Percentiles rank a stretch among this genome's conserved stretches.
phyloP scores from a whole-genome alignment of 2,329 filamentous ascomycete species.

The Fusarium burgessii region DNA sequence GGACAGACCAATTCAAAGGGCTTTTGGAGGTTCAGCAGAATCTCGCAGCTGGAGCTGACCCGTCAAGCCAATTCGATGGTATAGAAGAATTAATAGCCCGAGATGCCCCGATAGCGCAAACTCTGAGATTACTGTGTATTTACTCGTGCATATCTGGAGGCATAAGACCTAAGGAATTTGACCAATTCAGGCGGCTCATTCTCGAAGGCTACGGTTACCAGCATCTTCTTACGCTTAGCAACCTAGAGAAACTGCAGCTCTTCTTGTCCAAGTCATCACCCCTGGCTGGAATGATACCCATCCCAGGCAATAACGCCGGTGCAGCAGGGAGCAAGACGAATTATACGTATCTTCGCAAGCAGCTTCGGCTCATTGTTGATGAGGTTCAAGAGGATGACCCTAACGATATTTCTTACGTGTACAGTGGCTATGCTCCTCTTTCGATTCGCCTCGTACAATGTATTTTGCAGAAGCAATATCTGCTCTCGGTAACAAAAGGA shows the following conservation, averaged over 20 bases:
- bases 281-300: conserved; percentile 83
- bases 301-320: conserved; percentile 67
- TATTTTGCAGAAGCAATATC: conserved; percentile 88
- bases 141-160: conserved; percentile 93
- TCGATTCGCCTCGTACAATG: conserved; percentile 93
- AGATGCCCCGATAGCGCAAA: conserved; percentile 81
- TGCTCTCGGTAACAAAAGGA: conserved; percentile 77
- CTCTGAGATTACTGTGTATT: conserved; percentile 87
- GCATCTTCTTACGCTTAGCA: conserved; percentile 88
- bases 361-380: conserved; percentile 89
- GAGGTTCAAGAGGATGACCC: conserved; percentile 96
- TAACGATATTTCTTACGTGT: conserved; percentile 96
- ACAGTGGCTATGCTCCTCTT: conserved; percentile 95
- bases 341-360: conserved; percentile 88
- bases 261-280: conserved; percentile 82
- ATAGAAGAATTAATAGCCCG: conserved; percentile 96
- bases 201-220: conserved; percentile 95
- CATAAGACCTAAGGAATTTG: conserved; percentile 87
- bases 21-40: conserved; percentile 96
- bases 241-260: conserved; percentile 89
- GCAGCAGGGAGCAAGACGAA: conserved; percentile 81
- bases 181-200: conserved; percentile 87
- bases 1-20: conserved; percentile 88
- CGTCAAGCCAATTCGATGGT: conserved; percentile 86
- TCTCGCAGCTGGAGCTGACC: conserved; percentile 88